Evolutionary conservation across 176 grass and related monocot genomes (phyloP).

Genomic region (Carex scoparia): DNA sequence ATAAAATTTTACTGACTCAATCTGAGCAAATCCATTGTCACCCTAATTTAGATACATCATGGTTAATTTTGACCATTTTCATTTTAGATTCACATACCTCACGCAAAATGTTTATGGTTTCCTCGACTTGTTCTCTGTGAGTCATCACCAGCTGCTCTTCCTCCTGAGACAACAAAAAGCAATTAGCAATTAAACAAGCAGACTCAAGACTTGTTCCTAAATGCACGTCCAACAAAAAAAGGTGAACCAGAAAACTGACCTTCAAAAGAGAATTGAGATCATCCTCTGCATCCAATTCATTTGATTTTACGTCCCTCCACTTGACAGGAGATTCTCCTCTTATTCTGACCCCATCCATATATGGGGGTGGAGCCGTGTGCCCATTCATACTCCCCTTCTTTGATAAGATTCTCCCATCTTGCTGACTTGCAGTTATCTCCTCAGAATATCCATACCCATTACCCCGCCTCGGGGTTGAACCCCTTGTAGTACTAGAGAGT

Average conservation of each 20-base stretch:
- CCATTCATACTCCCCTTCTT: slow-evolving; percentile 16
- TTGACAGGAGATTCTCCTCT: slow-evolving; percentile 20
- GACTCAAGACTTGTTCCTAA: background rate
- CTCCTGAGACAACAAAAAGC: slow-evolving; percentile 27
- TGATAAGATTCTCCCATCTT: background rate
- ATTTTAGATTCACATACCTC: slow-evolving; percentile 32
- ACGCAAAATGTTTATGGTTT: slow-evolving; percentile 35
- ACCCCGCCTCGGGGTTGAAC: slow-evolving; percentile 1
- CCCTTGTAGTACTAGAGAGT: slow-evolving; percentile 9
- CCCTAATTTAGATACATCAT: background rate
- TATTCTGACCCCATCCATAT: slow-evolving; percentile 24
- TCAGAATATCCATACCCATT: slow-evolving; percentile 22
- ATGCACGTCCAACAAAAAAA: background rate
- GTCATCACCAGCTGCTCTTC: slow-evolving; percentile 47
- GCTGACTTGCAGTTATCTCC: slow-evolving; percentile 17
- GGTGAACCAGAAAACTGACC: slow-evolving; percentile 21
- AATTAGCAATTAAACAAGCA: background rate
- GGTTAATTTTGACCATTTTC: background rate
- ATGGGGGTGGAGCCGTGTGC: background rate
- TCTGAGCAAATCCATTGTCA: background rate
- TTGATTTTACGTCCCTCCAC: slow-evolving; percentile 31
- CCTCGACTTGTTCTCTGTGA: slow-evolving; percentile 44
- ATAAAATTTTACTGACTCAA: background rate
- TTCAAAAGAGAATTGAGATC: slow-evolving; percentile 43
- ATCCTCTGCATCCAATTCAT: slow-evolving; percentile 32